Evolutionary conservation across 441 rosid species (phyloP), one percentile per base, ranked within the genome.

Genomic region (Aquilaria agallochum): DNA sequence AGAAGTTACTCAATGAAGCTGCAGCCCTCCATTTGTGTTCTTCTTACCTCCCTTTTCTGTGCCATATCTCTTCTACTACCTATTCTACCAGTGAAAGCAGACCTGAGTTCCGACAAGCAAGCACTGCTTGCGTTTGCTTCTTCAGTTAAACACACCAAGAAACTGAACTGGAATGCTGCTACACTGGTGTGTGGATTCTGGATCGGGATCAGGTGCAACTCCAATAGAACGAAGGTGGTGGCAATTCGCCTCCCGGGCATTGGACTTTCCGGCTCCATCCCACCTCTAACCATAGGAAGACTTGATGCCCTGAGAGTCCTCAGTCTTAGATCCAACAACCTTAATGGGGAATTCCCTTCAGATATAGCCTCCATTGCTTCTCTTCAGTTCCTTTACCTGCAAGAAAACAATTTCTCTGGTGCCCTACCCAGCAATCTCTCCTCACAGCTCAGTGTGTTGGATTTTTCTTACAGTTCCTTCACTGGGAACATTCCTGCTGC

Each of bases 401-500:
- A 86, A 63, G 64, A 66, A 51, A 86, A 86, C 72, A 72, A 70
- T 62, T 81, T 86, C 67, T 79, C 85, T 2, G 83, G 87, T 30
- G 52, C 27, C 48, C 59, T 76, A 50, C 81, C 81, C 13, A 10
- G 44, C 45, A 13, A 42, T 66, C 42, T 69, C 34, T 76, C 87
- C 3, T 60, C 73, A 2, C 74, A 72, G 49, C 76, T 86, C 52
- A 71, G 47, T 50, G 80, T 77, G 5, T 60, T 80, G 67, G 88
- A 86, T 73, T 69, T 86, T 58, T 83, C 92, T 60, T 65, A 59
- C 64, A 86, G 83, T 79, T 77, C 84, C 46, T 83, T 85, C 73
- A 72, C 81, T 0, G 91, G 88, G 58, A 69, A 58, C 31, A 70
- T 85, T 48, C 87, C 87, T 31, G 55, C 62, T 2, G 42, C 63